These are phyloP conservation scores for Fomitopsis schrenkii DNA, from an alignment of 1,284 basidiomycete species.

Conservation along the genomic window DNA sequence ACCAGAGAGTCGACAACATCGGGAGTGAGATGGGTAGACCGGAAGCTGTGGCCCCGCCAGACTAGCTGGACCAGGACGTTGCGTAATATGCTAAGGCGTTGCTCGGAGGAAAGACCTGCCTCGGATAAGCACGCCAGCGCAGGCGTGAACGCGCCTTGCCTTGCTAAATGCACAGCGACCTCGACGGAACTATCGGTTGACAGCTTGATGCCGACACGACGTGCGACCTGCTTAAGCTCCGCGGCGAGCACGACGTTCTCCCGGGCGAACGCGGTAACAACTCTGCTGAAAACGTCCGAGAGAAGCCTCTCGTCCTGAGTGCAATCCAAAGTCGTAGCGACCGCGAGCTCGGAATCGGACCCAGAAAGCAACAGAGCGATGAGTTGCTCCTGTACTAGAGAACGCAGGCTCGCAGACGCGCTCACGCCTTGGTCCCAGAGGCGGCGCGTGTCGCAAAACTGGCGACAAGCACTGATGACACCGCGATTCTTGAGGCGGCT, in stretches of 20 bases:
- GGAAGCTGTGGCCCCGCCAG: constrained; percentile 5
- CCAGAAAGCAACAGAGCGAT: constrained; percentile 12
- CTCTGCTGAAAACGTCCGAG: constrained; percentile 8
- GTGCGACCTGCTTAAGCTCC: constrained; percentile 12
- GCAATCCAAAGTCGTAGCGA: constrained; percentile 12
- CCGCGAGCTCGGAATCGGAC: constrained; percentile 12
- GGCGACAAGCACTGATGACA: constrained; percentile 30
- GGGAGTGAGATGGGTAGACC: not conserved
- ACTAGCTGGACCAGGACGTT: constrained; percentile 7
- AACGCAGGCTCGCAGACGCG: constrained; percentile 1
- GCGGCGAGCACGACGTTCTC: constrained; percentile 12
- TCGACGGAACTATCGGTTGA: constrained; percentile 3
- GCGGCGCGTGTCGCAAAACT: constrained; percentile 8
- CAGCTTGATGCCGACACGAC: constrained; percentile 6
- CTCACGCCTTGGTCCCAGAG: constrained; percentile 7
- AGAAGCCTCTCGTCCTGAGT: constrained; percentile 6
- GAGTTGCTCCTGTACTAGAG: constrained; percentile 15
- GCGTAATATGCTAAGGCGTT: constrained; percentile 7
- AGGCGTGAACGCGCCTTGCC: constrained; percentile 1
- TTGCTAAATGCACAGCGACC: constrained; percentile 12
- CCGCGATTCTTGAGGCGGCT: constrained; percentile 31
- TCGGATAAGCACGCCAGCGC: constrained; percentile 8
- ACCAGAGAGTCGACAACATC: constrained; percentile 1
- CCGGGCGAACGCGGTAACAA: constrained; percentile 6
- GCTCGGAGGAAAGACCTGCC: constrained; percentile 5